Evolutionary conservation across 1,284 basidiomycete species (phyloP), one percentile per base, ranked within the genome.

Genomic region (Blastosporella zonata): DNA sequence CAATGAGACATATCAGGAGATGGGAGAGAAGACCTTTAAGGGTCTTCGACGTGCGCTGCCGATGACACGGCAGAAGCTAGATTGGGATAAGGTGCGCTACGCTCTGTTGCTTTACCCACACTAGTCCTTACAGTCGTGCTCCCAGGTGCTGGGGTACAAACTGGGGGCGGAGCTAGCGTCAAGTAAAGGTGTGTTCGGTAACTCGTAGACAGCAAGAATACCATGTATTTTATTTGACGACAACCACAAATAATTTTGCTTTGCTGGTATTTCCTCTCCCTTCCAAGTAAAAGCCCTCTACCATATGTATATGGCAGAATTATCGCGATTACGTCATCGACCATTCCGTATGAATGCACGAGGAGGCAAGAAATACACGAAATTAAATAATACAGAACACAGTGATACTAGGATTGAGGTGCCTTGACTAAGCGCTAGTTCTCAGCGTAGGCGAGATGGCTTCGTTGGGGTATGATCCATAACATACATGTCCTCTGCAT

Each of bases 21-120:
- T 97, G 80, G 80, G 87, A 39, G 93, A 96, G 62, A 93, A 91
- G 70, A 88, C 89, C 0, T 97, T 97, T 79, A 90, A 91, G 67
- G 84, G 87, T 7, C 73, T 97, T 46, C 77, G 94, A 57, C 79
- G 94, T 40, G 91, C 93, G 1, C 68, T 97, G 51, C 94, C 94
- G 0, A 74, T 97, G 62, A 96, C 92, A n/a, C 79, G 90, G 58
- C 90, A 93, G 64, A 95, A 95, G 69, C 70, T 96, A 43, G 93
- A 96, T 56, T 96, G 93, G 94, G 93, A 94, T 55, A 93, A 88
- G 76, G 91, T 91, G 49, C 37, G 74, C 43, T n/a, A 10, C 5
- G n/a, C 23, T 21, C 7, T 37, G 10, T 25, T 7, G 2, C 34
- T 8, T 31, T 43, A n/a, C 7, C 37, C 18, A 12, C 31, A 21